Evolutionary conservation across 2,329 filamentous ascomycete genomes (phyloP).

Genomic region (Penicillium crustosum): DNA sequence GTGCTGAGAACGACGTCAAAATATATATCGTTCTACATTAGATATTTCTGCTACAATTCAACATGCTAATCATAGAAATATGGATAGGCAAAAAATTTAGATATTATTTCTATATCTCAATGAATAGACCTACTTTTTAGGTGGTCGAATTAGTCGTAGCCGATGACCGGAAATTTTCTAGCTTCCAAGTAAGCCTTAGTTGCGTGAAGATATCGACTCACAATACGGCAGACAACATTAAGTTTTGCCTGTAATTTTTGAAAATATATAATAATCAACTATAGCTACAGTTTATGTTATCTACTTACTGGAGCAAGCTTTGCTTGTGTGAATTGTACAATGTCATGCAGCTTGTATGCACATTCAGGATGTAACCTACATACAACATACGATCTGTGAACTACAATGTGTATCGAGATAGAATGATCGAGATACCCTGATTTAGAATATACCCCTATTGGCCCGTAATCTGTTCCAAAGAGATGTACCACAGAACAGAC

Average conservation of each 20-base stretch:
- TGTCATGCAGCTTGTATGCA: not conserved
- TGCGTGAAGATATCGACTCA: not conserved
- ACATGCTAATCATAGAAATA: not conserved
- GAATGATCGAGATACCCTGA: not conserved
- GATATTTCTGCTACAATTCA: not conserved
- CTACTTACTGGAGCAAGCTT: not conserved
- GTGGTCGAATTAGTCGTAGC: not conserved
- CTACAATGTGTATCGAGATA: not conserved
- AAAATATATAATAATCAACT: not conserved
- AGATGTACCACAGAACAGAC: not conserved
- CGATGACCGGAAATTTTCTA: not conserved
- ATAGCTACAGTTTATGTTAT: not conserved
- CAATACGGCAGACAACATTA: not conserved
- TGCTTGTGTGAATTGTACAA: not conserved
- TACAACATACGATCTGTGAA: not conserved
- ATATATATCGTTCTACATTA: not conserved
- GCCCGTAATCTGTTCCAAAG: too few relatives aligned
- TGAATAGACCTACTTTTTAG: not conserved
- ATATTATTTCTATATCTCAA: not conserved
- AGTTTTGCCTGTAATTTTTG: not conserved
- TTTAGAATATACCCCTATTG: not conserved
- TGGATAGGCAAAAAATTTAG: not conserved
- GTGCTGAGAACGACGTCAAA: not conserved
- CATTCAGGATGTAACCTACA: not conserved
- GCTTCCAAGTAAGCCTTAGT: not conserved